Conservation (phyloP, 352 stramenopile genomes). For the Globisporangium nunn region DNA sequence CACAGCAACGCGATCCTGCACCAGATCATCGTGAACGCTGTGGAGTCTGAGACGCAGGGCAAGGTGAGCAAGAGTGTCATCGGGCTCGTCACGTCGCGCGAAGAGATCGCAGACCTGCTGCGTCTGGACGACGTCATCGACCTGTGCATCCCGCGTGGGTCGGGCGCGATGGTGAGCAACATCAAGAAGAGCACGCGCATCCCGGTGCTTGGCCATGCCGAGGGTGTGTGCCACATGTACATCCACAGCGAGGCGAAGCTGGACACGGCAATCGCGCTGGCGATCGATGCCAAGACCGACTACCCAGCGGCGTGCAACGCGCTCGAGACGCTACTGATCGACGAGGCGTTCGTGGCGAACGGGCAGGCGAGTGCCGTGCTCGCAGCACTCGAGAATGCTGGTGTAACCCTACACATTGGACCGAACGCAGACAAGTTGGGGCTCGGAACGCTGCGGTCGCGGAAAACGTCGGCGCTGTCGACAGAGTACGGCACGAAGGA, state of each 20-base stretch:
- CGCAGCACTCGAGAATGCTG: conserved; percentile 74
- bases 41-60: conserved; percentile 83
- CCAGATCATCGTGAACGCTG: conserved; percentile 90
- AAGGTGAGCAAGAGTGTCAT: conserved; percentile 92
- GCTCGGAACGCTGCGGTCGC: conserved; percentile 61
- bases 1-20: conserved; percentile 90
- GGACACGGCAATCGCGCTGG: conserved; percentile 81
- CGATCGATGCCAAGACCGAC: conserved; percentile 97
- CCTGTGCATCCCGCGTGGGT: conserved; percentile 96
- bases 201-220: conserved; percentile 96
- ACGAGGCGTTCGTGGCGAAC: conserved; percentile 80
- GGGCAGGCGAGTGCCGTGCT: conserved; percentile 76
- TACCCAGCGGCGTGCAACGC: conserved; percentile 98
- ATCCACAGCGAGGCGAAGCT: conserved; percentile 89
- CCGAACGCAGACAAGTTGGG: conserved; percentile 76
- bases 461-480: conserved; percentile 71
- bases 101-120: conserved; percentile 92
- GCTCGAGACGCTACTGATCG: conserved; percentile 94
- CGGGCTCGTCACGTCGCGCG: conserved; percentile 91
- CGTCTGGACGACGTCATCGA: conserved; percentile 96
- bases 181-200: conserved; percentile 98
- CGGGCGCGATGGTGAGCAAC: conserved; percentile 92
- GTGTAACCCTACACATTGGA: conserved; percentile 92
- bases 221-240: conserved; percentile 98
- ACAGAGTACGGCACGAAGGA: conserved; percentile 94